Evolutionary conservation across 1,284 basidiomycete species (phyloP).

Genomic region (Pyrrhoderma noxium): DNA sequence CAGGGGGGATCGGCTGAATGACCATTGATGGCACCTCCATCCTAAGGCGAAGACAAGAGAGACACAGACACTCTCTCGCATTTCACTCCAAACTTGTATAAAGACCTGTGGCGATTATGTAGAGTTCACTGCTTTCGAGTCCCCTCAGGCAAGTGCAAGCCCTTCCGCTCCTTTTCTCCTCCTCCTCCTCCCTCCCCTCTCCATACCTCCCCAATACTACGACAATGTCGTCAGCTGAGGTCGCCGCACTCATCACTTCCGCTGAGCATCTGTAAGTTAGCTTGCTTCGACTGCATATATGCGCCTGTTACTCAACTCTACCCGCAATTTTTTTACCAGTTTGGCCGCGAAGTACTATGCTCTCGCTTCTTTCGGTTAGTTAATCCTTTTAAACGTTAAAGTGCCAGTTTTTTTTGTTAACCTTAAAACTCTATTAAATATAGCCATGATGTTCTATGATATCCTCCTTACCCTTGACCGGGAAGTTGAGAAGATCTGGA

Average conservation of each 20-base stretch:
- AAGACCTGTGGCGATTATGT: too few relatives aligned
- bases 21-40: too few relatives aligned
- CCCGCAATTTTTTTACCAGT: neutral
- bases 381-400: neutral
- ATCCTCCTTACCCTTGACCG: conserved; percentile 3
- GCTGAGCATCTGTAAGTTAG: conserved; percentile 9
- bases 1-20: too few relatives aligned
- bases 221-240: neutral
- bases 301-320: neutral
- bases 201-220: too few relatives aligned
- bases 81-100: too few relatives aligned
- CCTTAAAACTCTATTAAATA: neutral
- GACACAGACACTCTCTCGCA: too few relatives aligned
- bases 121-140: too few relatives aligned
- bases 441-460: conserved; percentile 11
- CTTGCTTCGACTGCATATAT: neutral
- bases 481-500: conserved; percentile 12
- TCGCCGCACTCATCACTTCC: neutral
- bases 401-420: neutral
- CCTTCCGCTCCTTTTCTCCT: too few relatives aligned
- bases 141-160: too few relatives aligned
- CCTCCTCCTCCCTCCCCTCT: too few relatives aligned
- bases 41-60: too few relatives aligned
- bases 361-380: conserved; percentile 5
- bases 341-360: conserved; percentile 11